These are phyloP conservation scores for Grifola frondosa DNA, from an alignment of 1,284 basidiomycete species.

Conservation along the genomic window DNA sequence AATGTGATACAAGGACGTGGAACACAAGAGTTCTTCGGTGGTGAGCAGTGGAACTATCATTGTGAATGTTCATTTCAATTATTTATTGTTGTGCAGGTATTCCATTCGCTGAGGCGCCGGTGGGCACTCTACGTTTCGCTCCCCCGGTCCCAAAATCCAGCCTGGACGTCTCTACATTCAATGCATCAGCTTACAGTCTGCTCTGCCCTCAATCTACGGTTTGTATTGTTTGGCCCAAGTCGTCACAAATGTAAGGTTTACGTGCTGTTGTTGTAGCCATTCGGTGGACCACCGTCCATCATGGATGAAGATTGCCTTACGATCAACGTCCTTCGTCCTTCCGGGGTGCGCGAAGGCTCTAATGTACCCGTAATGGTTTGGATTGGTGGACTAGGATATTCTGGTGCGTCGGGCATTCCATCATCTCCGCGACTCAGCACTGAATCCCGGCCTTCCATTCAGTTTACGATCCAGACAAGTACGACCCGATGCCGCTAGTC, in stretches of 20 bases:
- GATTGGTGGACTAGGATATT: constrained; percentile 29
- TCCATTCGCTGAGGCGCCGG: constrained; percentile 32
- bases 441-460: too few species aligned
- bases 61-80: too few species aligned
- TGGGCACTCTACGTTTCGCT: constrained; percentile 24
- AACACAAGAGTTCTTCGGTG: constrained; percentile 22
- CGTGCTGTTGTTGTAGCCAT: too few species aligned
- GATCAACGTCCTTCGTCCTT: constrained; percentile 46
- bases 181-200: constrained; percentile 21
- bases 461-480: too few species aligned
- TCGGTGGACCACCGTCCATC: too few species aligned
- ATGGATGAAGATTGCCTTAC: constrained; percentile 47
- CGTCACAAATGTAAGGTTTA: too few species aligned
- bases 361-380: constrained; percentile 40
- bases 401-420: too few species aligned
- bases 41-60: constrained; percentile 1
- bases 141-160: constrained; percentile 15
- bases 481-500: too few species aligned
- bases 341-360: constrained; percentile 25
- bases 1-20: constrained; percentile 4
- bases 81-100: constrained; percentile 20
- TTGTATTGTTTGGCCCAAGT: neutral
- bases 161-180: constrained; percentile 9
- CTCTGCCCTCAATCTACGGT: constrained; percentile 21
- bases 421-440: too few species aligned